A percentile compares a stretch with the other conserved stretches of the same genome.
Evolutionary conservation across 179 eudicot species (phyloP).

Genomic region (Actinidia chinensis): DNA sequence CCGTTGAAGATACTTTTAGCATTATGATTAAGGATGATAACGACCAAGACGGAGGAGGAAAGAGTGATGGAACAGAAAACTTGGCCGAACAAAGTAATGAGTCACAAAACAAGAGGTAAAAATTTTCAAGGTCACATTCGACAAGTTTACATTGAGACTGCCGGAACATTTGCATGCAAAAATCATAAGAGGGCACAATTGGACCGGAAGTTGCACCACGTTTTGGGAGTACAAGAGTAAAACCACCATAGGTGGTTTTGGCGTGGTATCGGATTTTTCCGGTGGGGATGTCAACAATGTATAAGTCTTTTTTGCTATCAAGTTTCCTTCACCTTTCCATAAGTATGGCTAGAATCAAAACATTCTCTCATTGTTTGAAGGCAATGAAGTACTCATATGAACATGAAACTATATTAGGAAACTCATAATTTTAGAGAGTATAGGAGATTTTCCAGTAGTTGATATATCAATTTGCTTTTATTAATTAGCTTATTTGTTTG

Average conservation of each 20-base stretch:
- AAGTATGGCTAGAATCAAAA: neutral
- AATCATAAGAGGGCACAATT: conserved; percentile 32
- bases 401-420: neutral
- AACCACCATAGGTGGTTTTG: conserved; percentile 26
- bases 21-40: conserved; percentile 36
- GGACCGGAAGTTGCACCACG: conserved; percentile 33
- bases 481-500: neutral
- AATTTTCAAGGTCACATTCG: conserved; percentile 55
- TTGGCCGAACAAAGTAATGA: neutral
- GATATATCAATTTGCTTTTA: neutral
- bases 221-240: conserved; percentile 31
- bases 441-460: neutral
- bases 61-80: neutral
- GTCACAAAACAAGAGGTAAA: conserved; percentile 9
- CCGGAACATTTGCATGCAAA: conserved; percentile 40
- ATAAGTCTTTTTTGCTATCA: neutral
- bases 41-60: neutral
- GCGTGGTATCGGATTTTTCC: conserved; percentile 24
- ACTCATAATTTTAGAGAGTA: neutral
- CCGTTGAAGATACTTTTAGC: conserved; percentile 22
- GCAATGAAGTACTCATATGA: neutral
- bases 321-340: neutral
- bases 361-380: neutral
- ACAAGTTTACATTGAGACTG: conserved; percentile 59
- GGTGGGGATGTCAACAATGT: conserved; percentile 20